Percentiles rank a stretch among this genome's conserved stretches.
phyloP scores from a whole-genome alignment of 306 rosid genomes.

The Styphnolobium japonicum region DNA sequence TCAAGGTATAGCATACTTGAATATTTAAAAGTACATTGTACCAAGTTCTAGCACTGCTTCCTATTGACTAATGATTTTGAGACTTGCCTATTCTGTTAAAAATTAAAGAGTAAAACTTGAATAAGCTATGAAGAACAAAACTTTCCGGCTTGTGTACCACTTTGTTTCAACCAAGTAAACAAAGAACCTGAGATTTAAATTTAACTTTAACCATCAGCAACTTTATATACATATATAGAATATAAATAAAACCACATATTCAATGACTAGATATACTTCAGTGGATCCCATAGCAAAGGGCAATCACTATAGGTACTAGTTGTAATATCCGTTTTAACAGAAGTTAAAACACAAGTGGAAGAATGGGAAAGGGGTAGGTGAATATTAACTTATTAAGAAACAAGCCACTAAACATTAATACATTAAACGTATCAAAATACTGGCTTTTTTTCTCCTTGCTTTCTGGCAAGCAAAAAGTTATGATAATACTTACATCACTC shows the following conservation, averaged over 20 bases:
- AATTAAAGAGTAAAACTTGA: not conserved
- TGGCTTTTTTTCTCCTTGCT: not conserved
- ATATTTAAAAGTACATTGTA: not conserved
- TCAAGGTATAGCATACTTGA: not conserved
- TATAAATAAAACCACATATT: not conserved
- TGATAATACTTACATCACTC: constrained; percentile 68
- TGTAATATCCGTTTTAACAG: not conserved
- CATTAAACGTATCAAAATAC: not conserved
- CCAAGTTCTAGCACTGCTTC: not conserved
- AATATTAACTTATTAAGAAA: constrained; percentile 22
- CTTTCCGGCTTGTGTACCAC: not conserved
- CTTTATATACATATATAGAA: not conserved
- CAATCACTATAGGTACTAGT: not conserved
- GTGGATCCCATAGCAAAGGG: not conserved
- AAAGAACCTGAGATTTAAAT: not conserved
- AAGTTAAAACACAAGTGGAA: not conserved
- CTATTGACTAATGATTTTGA: not conserved
- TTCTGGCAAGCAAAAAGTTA: not conserved
- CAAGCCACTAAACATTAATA: constrained; percentile 3
- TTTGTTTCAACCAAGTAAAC: not conserved
- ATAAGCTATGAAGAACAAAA: not conserved
- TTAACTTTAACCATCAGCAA: not conserved
- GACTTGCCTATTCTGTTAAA: not conserved
- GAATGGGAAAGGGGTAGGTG: not conserved
- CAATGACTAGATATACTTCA: not conserved